Evolutionary conservation across 2,329 filamentous ascomycete genomes (phyloP), one percentile per base, ranked within the genome.

Genomic region (Elsinoe fawcettii): DNA sequence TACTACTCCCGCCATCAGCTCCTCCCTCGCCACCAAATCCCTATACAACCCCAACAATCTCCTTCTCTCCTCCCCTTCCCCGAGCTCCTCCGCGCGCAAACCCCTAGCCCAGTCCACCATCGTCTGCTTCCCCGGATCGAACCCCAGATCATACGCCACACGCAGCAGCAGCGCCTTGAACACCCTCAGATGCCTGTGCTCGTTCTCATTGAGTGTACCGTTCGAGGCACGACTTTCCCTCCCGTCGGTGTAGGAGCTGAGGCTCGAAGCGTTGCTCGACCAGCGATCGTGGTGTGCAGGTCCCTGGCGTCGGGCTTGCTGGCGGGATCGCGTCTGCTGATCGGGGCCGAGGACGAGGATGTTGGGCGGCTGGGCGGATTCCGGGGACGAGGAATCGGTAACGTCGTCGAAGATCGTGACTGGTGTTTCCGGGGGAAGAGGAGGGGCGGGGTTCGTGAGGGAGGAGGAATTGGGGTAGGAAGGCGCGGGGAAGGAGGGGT

Each of bases 361-460:
- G 66, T 96, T 95, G 5, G 90, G 91, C 56, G 90, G 81, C 37
- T 84, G 85, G 25, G 63, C 63, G 0, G 85, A 86, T 44, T 85
- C 82, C 62, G 88, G 88, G 0, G 90, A 95, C 43, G 90, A 82
- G 3, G 88, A 71, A 11, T 75, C 74, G 5, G 67, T 85, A 0
- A 87, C 90, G 67, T 97, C 91, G 69, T 96, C 92, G 65, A 96
- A 96, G 63, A 96, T 90, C 3, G 91, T 97, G 0, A 92, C 92
- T 0, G 91, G 91, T 0, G 91, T 97, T 73, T 97, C 92, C 0
- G 91, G 91, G 3, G 85, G 80, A 56, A 75, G 60, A 2, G 65
- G 60, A 1, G 62, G 64, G 20, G 49, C 46, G 18, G 46, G 46
- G 25, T 32, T 32, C 2, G 46, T 51, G 12, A 32, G 25, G 25